phyloP scores from a whole-genome alignment of 306 rosid species.

The Pterocarpus macrocarpus region DNA sequence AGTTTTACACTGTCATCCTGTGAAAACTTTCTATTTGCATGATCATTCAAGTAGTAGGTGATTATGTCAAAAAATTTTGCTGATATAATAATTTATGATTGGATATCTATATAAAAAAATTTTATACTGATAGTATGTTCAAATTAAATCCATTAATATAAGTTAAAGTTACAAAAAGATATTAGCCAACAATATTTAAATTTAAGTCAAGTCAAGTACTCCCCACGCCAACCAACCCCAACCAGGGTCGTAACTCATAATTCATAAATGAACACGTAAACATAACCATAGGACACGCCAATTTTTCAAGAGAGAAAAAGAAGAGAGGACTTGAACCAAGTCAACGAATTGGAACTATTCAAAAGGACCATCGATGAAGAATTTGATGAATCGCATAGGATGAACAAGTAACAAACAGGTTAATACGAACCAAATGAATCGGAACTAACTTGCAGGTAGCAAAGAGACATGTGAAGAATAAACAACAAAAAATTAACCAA shows the following conservation, averaged over 20 bases:
- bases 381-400: constrained; percentile 29
- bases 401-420: constrained; percentile 3
- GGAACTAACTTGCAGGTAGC: neutral
- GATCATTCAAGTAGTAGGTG: too few relatives aligned
- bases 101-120: too few relatives aligned
- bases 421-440: neutral
- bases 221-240: constrained; percentile 30
- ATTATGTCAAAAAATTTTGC: too few relatives aligned
- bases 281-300: constrained; percentile 24
- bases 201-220: constrained; percentile 40
- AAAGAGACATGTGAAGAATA: constrained; percentile 9
- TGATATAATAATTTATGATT: too few relatives aligned
- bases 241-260: neutral
- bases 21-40: too few relatives aligned
- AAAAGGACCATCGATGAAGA: constrained; percentile 9
- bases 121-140: too few relatives aligned
- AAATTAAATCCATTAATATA: neutral
- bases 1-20: too few relatives aligned
- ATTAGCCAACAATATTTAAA: constrained; percentile 19
- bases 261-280: neutral
- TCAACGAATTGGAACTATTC: too few relatives aligned
- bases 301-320: too few relatives aligned
- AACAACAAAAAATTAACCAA: neutral
- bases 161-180: neutral
- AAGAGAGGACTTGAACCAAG: too few relatives aligned